Evolutionary conservation across 257 asterid genomes (phyloP).

Genomic region (Solanum chmielewskii): DNA sequence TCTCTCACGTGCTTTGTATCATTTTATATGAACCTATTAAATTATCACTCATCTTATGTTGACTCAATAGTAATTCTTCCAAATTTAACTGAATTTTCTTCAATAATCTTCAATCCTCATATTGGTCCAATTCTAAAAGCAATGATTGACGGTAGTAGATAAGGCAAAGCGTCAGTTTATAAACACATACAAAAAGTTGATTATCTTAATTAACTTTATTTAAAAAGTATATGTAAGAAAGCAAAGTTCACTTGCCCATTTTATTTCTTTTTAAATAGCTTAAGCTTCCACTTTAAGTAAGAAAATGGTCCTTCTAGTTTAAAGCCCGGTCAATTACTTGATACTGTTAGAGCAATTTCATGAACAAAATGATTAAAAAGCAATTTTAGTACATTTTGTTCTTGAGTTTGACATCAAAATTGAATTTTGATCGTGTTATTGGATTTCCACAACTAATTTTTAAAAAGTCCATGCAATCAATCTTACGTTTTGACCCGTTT

Average conservation of each 20-base stretch:
- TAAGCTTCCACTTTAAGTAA: conserved; percentile 12
- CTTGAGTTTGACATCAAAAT: neutral
- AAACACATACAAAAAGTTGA: neutral
- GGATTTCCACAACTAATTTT: neutral
- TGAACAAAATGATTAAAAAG: neutral
- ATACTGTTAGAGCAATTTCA: neutral
- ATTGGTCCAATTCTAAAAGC: neutral
- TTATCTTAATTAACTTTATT: neutral
- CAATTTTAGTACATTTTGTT: neutral
- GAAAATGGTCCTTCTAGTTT: neutral
- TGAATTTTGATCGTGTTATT: neutral
- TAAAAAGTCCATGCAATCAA: neutral
- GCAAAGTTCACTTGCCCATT: neutral
- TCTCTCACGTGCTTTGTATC: neutral
- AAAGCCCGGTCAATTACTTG: neutral
- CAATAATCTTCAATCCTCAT: neutral
- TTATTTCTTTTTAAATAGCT: neutral
- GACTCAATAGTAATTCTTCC: neutral
- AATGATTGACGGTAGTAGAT: neutral
- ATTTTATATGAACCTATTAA: neutral
- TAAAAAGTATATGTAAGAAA: neutral
- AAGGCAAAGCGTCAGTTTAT: neutral
- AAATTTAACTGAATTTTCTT: neutral
- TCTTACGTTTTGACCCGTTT: neutral
- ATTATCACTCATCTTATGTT: neutral